Conservation (phyloP, 1,284 basidiomycete genomes). For the Ustilago crameri region DNA sequence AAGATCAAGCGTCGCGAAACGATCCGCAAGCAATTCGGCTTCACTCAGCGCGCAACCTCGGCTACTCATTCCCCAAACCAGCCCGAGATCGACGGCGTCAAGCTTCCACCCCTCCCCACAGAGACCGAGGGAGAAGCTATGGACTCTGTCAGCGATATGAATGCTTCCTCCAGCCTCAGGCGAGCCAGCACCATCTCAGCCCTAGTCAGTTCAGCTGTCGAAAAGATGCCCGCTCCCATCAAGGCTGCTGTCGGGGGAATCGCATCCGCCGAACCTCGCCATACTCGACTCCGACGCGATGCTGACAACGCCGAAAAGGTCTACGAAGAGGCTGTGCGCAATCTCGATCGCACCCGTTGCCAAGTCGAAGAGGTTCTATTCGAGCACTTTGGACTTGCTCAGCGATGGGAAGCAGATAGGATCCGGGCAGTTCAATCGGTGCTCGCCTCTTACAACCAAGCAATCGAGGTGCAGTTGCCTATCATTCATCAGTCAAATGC, state of each 20-base stretch:
- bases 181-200: constrained; percentile 51
- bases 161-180: constrained; percentile 29
- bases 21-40: constrained; percentile 66
- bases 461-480: constrained; percentile 27
- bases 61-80: constrained; percentile 11
- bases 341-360: constrained; percentile 59
- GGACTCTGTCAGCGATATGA: constrained; percentile 2
- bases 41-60: constrained; percentile 45
- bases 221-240: constrained; percentile 55
- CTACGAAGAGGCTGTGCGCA: constrained; percentile 56
- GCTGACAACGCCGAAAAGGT: constrained; percentile 58
- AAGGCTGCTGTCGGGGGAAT: constrained; percentile 60
- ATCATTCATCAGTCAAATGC: constrained; percentile 34
- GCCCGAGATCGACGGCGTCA: constrained; percentile 35
- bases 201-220: constrained; percentile 57
- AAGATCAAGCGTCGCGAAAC: constrained; percentile 63
- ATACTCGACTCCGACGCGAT: constrained; percentile 59
- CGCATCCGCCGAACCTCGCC: constrained; percentile 54
- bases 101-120: constrained; percentile 44
- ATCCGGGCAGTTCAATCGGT: constrained; percentile 60
- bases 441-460: constrained; percentile 47
- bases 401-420: constrained; percentile 63
- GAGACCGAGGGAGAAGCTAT: constrained; percentile 38
- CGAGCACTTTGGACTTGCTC: constrained; percentile 57
- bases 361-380: constrained; percentile 59